Conservation (phyloP, 139 green algal species). For the Volvox africanus region DNA sequence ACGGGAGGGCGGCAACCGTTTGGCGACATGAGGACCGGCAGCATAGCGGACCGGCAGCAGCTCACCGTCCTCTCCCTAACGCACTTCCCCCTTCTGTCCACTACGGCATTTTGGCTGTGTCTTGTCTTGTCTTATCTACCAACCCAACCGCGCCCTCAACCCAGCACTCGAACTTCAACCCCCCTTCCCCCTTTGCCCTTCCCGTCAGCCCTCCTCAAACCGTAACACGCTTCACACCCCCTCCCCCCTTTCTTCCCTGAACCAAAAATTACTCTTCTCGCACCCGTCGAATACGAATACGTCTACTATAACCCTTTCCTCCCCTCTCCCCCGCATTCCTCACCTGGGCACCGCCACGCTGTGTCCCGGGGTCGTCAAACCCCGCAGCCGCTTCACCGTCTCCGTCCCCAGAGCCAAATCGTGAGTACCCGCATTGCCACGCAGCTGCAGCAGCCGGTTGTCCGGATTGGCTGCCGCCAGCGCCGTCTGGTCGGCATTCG, state of each 20-base stretch:
- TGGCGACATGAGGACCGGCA: no score
- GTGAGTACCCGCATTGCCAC: conserved; percentile 96
- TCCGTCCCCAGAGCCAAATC: conserved; percentile 88
- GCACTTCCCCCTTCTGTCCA: no score
- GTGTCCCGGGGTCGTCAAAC: conserved; percentile 37
- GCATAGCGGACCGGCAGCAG: no score
- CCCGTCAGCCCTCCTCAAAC: not conserved
- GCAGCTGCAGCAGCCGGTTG: conserved; percentile 90
- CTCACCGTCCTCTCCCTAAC: no score
- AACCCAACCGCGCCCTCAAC: no score
- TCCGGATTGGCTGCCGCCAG: conserved; percentile 68
- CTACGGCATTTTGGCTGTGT: no score
- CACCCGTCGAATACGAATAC: not conserved
- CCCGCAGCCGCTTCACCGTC: conserved; percentile 76
- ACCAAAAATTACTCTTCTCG: no score
- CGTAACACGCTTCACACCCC: not conserved
- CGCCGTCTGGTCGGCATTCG: conserved; percentile 61
- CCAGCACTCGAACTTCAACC: not conserved
- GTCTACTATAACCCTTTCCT: not conserved
- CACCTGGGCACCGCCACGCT: conserved; percentile 69
- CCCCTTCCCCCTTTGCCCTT: not conserved
- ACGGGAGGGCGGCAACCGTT: no score
- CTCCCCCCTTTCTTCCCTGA: not conserved
- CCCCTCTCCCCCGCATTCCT: not conserved
- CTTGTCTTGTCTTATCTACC: no score